phyloP scores from a whole-genome alignment of 768 basidiomycete species.

The Neoboletus magnificus region DNA sequence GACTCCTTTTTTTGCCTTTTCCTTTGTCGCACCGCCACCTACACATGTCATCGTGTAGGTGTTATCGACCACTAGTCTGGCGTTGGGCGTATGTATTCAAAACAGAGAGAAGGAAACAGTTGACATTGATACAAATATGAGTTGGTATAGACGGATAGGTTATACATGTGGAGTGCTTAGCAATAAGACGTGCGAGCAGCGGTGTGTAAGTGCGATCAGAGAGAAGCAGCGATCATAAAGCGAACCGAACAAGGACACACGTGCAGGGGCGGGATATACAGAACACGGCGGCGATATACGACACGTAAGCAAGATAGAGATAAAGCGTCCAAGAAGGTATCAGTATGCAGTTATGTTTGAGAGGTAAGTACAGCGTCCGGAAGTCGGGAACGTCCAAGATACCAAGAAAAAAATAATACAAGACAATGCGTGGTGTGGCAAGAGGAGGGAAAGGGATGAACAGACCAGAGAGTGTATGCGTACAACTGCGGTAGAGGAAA shows the following conservation, averaged over 20 bases:
- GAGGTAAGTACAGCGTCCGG: slow-evolving; percentile 3
- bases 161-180: slow-evolving; percentile 12
- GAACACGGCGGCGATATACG: slow-evolving; percentile 12
- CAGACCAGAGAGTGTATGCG: neutral
- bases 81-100: neutral
- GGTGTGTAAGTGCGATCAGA: neutral
- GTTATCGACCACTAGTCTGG: neutral
- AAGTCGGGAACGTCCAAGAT: slow-evolving; percentile 19
- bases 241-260: neutral
- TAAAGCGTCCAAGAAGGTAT: slow-evolving; percentile 24
- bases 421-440: slow-evolving; percentile 5
- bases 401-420: slow-evolving; percentile 16
- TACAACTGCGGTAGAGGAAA: neutral
- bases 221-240: neutral
- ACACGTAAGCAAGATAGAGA: slow-evolving; percentile 12
- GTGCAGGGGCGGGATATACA: slow-evolving; percentile 9
- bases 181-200: slow-evolving; percentile 2
- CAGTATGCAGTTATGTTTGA: slow-evolving; percentile 8
- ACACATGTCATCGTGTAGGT: neutral
- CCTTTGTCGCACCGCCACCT: neutral
- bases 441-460: neutral
- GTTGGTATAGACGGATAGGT: slow-evolving; percentile 9
- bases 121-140: slow-evolving; percentile 23
- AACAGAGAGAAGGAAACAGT: neutral
- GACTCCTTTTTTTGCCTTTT: neutral